Conservation (phyloP, 495 filamentous ascomycete species). For the Platismatia glauca region DNA sequence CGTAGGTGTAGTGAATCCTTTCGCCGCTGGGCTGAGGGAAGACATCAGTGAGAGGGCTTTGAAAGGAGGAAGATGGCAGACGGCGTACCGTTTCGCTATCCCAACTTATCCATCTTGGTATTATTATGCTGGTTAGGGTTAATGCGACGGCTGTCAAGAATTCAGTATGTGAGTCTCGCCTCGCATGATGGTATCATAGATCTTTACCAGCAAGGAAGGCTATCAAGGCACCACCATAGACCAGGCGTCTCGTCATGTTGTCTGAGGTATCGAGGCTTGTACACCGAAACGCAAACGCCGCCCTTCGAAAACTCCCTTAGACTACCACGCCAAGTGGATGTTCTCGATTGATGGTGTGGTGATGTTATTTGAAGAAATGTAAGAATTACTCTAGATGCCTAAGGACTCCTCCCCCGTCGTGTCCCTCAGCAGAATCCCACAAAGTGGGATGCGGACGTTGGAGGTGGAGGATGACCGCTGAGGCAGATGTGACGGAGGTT, state of each 20-base stretch:
- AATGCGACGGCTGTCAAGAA: constrained; percentile 58
- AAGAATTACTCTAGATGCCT: not conserved
- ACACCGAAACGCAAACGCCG: constrained; percentile 4
- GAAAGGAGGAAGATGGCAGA: not conserved
- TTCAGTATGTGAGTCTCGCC: not conserved
- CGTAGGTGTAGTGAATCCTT: constrained; percentile 59
- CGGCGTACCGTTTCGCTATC: constrained; percentile 47
- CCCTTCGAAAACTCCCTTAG: no score
- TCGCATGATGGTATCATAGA: constrained; percentile 1
- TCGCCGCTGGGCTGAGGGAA: constrained; percentile 28
- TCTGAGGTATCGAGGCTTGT: constrained; percentile 6
- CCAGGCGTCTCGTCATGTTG: constrained; percentile 40
- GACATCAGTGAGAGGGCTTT: not conserved
- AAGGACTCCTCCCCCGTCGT: not conserved
- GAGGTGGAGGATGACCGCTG: not conserved
- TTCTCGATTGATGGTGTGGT: constrained; percentile 4
- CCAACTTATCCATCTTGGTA: constrained; percentile 76
- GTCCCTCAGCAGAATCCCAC: constrained; percentile 4
- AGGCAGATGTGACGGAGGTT: not conserved
- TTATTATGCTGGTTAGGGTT: constrained; percentile 63
- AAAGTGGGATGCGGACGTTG: not conserved
- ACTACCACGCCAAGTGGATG: not conserved
- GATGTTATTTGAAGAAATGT: not conserved
- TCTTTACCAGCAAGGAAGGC: constrained; percentile 53
- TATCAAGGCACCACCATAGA: constrained; percentile 50